Conservation (phyloP, 495 filamentous ascomycete genomes). For the Usnea hakonensis region DNA sequence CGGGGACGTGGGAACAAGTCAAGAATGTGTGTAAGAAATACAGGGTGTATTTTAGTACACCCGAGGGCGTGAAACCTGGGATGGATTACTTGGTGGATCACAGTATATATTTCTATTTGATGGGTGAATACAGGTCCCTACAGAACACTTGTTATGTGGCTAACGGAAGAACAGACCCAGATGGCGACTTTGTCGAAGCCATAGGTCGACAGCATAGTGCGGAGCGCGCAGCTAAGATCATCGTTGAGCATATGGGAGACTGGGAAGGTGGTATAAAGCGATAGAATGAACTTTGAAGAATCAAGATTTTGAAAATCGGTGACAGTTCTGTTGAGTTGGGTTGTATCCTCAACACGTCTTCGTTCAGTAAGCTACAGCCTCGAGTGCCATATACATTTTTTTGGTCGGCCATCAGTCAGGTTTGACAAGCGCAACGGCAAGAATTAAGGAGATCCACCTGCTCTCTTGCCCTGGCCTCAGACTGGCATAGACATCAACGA, state of each 20-base stretch:
- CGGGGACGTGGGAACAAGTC: constrained; percentile 85
- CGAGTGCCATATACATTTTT: neutral
- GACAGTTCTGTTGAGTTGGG: neutral
- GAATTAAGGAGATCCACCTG: neutral
- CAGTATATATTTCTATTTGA: constrained; percentile 98
- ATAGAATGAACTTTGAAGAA: neutral
- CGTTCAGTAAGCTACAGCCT: neutral
- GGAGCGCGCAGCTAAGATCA: constrained; percentile 74
- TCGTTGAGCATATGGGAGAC: constrained; percentile 81
- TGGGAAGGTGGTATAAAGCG: constrained; percentile 57
- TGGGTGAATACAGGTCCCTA: constrained; percentile 51
- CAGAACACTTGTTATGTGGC: neutral
- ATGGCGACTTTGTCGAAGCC: constrained; percentile 96
- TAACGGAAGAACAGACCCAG: constrained; percentile 56
- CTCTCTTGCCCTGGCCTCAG: neutral
- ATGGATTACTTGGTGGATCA: constrained; percentile 98
- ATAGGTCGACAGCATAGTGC: constrained; percentile 90
- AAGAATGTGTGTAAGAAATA: constrained; percentile 90
- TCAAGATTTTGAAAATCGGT: neutral
- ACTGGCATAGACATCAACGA: neutral
- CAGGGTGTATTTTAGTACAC: constrained; percentile 94
- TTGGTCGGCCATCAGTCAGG: neutral
- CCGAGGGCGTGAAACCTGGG: constrained; percentile 73
- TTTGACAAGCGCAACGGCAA: neutral
- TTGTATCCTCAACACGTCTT: neutral